A percentile compares a stretch with the other conserved stretches of the same genome.
phyloP scores from a whole-genome alignment of 441 rosid species.

The Metrosideros polymorpha region DNA sequence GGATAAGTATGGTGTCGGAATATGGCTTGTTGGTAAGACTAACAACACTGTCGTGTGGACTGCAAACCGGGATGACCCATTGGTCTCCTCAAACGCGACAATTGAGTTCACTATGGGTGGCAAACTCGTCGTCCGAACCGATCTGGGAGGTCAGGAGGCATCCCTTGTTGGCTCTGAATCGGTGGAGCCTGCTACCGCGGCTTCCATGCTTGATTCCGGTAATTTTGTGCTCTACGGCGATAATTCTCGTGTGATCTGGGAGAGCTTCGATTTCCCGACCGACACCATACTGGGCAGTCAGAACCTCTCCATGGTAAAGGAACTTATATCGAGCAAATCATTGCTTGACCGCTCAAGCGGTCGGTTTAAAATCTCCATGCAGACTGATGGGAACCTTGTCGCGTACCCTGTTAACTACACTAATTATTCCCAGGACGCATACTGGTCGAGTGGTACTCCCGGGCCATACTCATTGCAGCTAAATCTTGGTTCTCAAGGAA shows the following conservation, averaged over 20 bases:
- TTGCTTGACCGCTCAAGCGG: background rate
- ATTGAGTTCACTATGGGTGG: accelerated
- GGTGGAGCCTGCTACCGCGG: accelerated
- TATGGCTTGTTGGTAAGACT: background rate
- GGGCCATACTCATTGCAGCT: accelerated
- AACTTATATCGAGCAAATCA: background rate
- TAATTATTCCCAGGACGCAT: accelerated
- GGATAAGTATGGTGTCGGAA: background rate
- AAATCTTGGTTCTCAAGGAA: background rate
- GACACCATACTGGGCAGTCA: background rate
- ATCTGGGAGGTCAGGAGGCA: background rate
- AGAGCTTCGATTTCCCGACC: background rate
- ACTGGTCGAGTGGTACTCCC: accelerated
- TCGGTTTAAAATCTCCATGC: background rate
- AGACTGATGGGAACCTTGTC: background rate
- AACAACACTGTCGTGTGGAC: background rate
- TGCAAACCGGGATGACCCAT: background rate
- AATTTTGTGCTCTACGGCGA: background rate
- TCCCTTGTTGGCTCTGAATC: background rate
- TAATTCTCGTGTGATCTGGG: background rate
- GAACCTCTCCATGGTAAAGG: accelerated
- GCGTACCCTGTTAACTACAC: accelerated
- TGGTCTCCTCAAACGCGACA: background rate
- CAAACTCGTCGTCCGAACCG: background rate
- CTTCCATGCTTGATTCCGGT: background rate